Conservation (phyloP, 2,329 filamentous ascomycete species). For the Verticillium nubilum region DNA sequence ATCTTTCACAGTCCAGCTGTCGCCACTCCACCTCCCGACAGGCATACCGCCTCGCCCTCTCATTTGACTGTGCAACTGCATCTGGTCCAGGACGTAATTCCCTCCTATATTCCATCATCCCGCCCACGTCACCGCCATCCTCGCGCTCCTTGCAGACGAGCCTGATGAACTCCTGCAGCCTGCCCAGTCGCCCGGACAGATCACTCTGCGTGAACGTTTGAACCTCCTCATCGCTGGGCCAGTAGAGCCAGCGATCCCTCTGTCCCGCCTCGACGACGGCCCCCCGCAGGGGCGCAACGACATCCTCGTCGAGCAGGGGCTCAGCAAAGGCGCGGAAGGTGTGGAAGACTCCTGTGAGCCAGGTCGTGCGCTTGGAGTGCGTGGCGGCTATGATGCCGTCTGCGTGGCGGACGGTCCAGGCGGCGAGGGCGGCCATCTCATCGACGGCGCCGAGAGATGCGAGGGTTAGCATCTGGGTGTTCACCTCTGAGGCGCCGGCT, state of each 20-base stretch:
- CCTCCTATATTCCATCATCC: background rate
- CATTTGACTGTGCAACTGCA: background rate
- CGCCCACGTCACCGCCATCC: background rate
- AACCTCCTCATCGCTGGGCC: slow-evolving; percentile 33
- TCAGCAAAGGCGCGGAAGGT: slow-evolving; percentile 44
- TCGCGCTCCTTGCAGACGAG: background rate
- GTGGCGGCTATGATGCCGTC: slow-evolving; percentile 19
- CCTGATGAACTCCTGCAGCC: slow-evolving; percentile 2
- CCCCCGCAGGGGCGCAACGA: slow-evolving; percentile 23
- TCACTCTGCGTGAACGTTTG: slow-evolving; percentile 22
- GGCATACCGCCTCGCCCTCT: background rate
- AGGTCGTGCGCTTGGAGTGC: slow-evolving; percentile 9
- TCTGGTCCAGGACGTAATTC: background rate
- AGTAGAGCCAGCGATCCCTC: slow-evolving; percentile 19
- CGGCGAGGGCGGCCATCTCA: slow-evolving; percentile 50
- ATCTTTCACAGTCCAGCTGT: background rate
- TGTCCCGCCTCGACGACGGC: slow-evolving; percentile 18
- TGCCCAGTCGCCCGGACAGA: slow-evolving; percentile 3
- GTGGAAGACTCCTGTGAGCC: slow-evolving; percentile 31
- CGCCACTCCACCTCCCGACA: background rate
- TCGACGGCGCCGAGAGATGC: slow-evolving; percentile 54
- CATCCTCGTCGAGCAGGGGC: slow-evolving; percentile 28
- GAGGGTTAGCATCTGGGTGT: slow-evolving; percentile 56
- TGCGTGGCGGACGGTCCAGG: slow-evolving; percentile 50
- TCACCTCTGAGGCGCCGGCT: slow-evolving; percentile 14